phyloP scores from a whole-genome alignment of 176 grass and related monocot genomes.

The bread wheat (Triticum aestivum) region DNA sequence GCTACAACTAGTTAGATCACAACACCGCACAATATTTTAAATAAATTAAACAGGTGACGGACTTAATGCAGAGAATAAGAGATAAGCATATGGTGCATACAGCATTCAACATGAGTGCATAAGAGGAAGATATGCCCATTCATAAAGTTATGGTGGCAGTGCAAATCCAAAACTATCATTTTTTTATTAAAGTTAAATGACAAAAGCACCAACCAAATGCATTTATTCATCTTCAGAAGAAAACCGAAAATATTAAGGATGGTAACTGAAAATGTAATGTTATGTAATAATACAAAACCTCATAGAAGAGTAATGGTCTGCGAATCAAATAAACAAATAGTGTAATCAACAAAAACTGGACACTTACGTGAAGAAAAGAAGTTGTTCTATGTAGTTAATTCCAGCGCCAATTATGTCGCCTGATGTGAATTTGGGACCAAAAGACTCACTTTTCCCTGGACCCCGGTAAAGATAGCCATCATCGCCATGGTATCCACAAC shows the following conservation, averaged over 20 bases:
- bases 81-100: constrained; percentile 3
- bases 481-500: constrained; percentile 92
- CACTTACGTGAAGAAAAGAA: constrained; percentile 97
- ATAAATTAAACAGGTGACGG: neutral
- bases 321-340: constrained; percentile 7
- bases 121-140: neutral
- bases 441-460: constrained; percentile 56
- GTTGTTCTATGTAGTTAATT: constrained; percentile 82
- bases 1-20: constrained; percentile 5
- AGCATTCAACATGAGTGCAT: constrained; percentile 17
- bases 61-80: neutral
- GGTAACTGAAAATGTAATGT: neutral
- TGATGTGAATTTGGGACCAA: constrained; percentile 91
- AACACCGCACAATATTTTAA: neutral
- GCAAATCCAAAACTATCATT: constrained; percentile 22
- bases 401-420: constrained; percentile 83
- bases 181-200: neutral
- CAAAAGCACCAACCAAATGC: neutral
- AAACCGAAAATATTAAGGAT: neutral
- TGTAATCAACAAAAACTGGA: neutral
- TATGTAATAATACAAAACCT: neutral
- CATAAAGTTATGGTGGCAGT: neutral
- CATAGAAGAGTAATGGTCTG: constrained; percentile 4
- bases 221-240: neutral
- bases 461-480: constrained; percentile 75